Percentiles rank a stretch among this genome's conserved stretches.
These are phyloP conservation scores for Coemansia erecta DNA, from an alignment of 192 early-diverging fungal species.

Conservation along the genomic window DNA sequence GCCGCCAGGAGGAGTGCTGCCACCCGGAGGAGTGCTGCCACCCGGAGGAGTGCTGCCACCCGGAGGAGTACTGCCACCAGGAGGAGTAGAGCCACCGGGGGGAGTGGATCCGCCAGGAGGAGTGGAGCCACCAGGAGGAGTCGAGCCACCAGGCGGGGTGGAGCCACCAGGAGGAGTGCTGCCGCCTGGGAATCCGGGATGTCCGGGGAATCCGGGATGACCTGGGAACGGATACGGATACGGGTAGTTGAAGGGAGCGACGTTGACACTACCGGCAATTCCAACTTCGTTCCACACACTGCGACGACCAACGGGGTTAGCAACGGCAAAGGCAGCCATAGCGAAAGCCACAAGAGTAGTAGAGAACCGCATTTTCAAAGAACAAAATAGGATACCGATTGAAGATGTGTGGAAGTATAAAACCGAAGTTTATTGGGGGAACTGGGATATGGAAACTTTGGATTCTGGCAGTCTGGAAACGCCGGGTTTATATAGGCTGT, in stretches of 20 bases:
- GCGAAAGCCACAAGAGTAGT: background rate
- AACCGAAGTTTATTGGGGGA: background rate
- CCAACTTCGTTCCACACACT: conserved; percentile 5
- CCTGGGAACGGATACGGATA: conserved; percentile 1
- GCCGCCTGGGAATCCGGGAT: background rate
- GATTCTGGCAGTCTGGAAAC: too few relatives aligned
- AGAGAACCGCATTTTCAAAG: background rate
- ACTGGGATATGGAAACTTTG: too few relatives aligned
- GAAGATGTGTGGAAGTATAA: background rate
- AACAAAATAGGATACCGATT: background rate
- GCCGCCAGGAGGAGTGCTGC: background rate
- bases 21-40: background rate
- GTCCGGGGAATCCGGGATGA: background rate
- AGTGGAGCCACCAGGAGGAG: background rate
- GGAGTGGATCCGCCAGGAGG: conserved; percentile 2
- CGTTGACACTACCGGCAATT: conserved; percentile 2
- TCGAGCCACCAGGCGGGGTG: background rate
- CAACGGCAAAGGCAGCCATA: conserved; percentile 5
- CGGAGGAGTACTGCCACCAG: background rate
- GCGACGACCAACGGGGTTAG: conserved; percentile 5
- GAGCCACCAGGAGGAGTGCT: background rate
- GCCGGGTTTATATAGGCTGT: too few relatives aligned
- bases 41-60: background rate
- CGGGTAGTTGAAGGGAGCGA: background rate
- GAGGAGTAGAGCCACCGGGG: background rate